Conservation (phyloP, 1,284 basidiomycete species). For the Fomitopsis palustris region DNA sequence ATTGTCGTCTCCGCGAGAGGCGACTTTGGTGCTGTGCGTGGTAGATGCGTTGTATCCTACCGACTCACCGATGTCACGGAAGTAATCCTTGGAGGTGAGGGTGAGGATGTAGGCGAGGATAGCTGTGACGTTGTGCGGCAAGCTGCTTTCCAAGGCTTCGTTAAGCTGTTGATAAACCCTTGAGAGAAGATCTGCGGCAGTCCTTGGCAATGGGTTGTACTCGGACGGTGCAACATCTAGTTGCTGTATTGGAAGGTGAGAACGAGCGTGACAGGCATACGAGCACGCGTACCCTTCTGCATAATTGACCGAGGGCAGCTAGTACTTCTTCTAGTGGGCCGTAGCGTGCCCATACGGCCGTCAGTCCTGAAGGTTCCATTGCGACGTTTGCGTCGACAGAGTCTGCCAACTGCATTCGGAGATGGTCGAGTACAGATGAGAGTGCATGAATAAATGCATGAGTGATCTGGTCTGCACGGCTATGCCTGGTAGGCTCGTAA, state of each 20-base stretch:
- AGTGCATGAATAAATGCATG: conserved; percentile 67
- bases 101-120: conserved; percentile 63
- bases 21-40: background rate
- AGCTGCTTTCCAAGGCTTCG: conserved; percentile 47
- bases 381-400: background rate
- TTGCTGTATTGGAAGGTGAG: conserved; percentile 30
- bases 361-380: conserved; percentile 28
- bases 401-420: background rate
- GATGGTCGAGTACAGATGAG: conserved; percentile 41
- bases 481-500: conserved; percentile 15
- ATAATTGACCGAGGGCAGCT: conserved; percentile 48
- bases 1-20: background rate
- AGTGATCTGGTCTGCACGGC: conserved; percentile 45
- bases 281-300: conserved; percentile 45
- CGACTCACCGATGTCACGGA: conserved; percentile 48
- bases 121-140: conserved; percentile 42
- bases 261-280: background rate
- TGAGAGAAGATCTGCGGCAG: conserved; percentile 50
- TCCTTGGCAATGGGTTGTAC: conserved; percentile 34
- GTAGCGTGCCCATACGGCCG: conserved; percentile 51
- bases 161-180: conserved; percentile 47
- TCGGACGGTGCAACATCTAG: conserved; percentile 34
- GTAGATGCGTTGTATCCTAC: conserved; percentile 44
- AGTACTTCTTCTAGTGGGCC: conserved; percentile 48
- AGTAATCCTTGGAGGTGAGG: conserved; percentile 55